Evolutionary conservation across 371 early-diverging fungal species (phyloP).

Genomic region (Nematocida minor): DNA sequence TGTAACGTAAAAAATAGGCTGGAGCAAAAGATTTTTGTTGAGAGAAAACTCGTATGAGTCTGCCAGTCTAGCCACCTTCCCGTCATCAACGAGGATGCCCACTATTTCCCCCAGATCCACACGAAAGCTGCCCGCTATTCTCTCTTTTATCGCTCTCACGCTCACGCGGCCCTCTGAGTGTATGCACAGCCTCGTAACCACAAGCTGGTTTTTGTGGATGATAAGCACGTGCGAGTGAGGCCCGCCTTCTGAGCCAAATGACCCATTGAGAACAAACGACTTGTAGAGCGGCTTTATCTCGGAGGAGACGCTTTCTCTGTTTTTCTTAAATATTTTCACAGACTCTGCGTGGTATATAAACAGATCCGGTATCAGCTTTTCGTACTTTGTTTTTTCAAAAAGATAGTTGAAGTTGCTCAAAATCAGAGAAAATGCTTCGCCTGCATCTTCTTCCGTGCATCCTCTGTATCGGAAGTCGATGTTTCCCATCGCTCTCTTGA

Average conservation of each 20-base stretch:
- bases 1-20: slow-evolving; percentile 43
- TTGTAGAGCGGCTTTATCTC: slow-evolving; percentile 25
- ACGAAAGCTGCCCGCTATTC: not conserved
- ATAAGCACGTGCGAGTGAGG: slow-evolving; percentile 43
- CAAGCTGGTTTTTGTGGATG: slow-evolving; percentile 33
- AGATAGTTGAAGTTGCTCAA: slow-evolving; percentile 46
- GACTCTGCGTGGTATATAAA: slow-evolving; percentile 38
- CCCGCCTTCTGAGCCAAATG: slow-evolving; percentile 45
- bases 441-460: slow-evolving; percentile 51
- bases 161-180: not conserved
- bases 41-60: not conserved
- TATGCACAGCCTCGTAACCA: slow-evolving; percentile 23
- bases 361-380: slow-evolving; percentile 13
- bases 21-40: slow-evolving; percentile 1
- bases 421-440: slow-evolving; percentile 48
- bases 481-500: slow-evolving; percentile 28
- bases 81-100: not conserved
- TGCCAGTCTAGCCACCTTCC: not conserved
- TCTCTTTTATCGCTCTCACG: not conserved
- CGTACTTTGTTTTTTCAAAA: slow-evolving; percentile 32
- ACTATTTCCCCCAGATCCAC: not conserved
- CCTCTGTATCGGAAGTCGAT: slow-evolving; percentile 37
- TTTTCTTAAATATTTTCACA: not conserved
- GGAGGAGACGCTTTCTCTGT: not conserved
- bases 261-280: slow-evolving; percentile 46